These are phyloP conservation scores for Rhododendron henanense DNA, from an alignment of 148 eudicot species.

Conservation along the genomic window DNA sequence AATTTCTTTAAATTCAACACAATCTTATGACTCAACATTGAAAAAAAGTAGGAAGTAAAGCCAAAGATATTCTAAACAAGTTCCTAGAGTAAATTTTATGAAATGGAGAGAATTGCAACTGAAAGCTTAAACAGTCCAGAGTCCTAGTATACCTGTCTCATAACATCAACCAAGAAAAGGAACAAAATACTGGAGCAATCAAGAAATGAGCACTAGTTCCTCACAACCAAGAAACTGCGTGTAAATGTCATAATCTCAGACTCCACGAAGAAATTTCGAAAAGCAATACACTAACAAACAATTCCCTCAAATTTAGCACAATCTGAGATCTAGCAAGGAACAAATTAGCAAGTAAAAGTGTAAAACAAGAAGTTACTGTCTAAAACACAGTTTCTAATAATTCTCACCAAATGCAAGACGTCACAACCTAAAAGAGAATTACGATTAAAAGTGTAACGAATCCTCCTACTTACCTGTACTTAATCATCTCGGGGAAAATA, in stretches of 20 bases:
- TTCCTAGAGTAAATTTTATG: not conserved
- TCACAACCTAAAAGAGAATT: not conserved
- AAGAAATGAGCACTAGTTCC: not conserved
- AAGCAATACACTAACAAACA: not conserved
- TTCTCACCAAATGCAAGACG: not conserved
- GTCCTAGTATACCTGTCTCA: slow-evolving; percentile 37
- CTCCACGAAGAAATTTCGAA: not conserved
- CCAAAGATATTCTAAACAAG: not conserved
- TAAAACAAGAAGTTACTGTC: not conserved
- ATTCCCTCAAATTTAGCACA: not conserved
- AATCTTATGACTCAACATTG: not conserved
- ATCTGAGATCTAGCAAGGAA: not conserved
- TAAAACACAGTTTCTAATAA: not conserved
- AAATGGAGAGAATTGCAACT: not conserved
- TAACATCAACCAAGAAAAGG: not conserved
- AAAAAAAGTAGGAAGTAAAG: not conserved
- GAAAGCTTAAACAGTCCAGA: not conserved
- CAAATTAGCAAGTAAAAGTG: not conserved
- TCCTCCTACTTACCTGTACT: slow-evolving; percentile 52
- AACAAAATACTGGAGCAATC: not conserved
- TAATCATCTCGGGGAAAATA: slow-evolving; percentile 90
- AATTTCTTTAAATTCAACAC: not conserved
- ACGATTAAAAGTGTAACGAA: not conserved
- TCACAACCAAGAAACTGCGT: not conserved
- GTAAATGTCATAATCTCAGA: not conserved